These are phyloP conservation scores for Aureobasidium zeae DNA, from an alignment of 2,329 filamentous ascomycete genomes.

Conservation along the genomic window DNA sequence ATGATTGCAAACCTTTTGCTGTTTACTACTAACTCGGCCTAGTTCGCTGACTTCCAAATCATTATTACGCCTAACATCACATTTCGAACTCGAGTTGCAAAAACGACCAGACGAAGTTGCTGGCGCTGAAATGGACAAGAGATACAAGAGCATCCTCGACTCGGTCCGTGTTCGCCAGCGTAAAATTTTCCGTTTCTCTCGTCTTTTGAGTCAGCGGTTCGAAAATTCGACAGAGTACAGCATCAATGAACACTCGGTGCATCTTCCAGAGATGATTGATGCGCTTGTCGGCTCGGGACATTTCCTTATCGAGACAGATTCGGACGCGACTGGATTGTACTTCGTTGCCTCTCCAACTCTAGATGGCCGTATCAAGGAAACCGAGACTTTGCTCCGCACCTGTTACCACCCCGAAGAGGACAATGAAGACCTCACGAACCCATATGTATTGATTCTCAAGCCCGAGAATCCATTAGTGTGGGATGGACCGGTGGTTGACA, in stretches of 20 bases:
- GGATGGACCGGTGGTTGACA: slow-evolving; percentile 63
- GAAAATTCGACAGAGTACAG: slow-evolving; percentile 96
- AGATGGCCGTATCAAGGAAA: slow-evolving; percentile 65
- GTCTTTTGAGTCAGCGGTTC: slow-evolving; percentile 83
- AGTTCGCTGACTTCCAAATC: slow-evolving; percentile 85
- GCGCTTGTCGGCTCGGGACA: slow-evolving; percentile 73
- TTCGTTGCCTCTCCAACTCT: slow-evolving; percentile 78
- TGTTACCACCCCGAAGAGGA: slow-evolving; percentile 60
- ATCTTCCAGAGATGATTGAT: slow-evolving; percentile 68
- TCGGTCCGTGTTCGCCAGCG: slow-evolving; percentile 92
- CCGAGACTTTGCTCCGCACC: slow-evolving; percentile 75
- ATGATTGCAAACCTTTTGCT: background rate
- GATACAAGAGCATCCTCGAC: slow-evolving; percentile 90
- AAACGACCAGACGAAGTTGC: slow-evolving; percentile 74
- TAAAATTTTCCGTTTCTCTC: slow-evolving; percentile 91
- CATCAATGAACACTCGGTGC: slow-evolving; percentile 61
- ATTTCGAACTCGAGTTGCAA: slow-evolving; percentile 86
- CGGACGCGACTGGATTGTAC: slow-evolving; percentile 58
- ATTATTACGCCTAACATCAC: slow-evolving; percentile 73
- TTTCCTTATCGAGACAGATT: slow-evolving; percentile 69
- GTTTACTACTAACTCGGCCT: slow-evolving; percentile 23
- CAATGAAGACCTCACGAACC: slow-evolving; percentile 65
- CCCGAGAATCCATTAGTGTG: slow-evolving; percentile 72
- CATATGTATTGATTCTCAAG: slow-evolving; percentile 75
- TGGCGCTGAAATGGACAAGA: slow-evolving; percentile 79